Conservation (phyloP, 306 rosid species). For the Crataegus laevigata region DNA sequence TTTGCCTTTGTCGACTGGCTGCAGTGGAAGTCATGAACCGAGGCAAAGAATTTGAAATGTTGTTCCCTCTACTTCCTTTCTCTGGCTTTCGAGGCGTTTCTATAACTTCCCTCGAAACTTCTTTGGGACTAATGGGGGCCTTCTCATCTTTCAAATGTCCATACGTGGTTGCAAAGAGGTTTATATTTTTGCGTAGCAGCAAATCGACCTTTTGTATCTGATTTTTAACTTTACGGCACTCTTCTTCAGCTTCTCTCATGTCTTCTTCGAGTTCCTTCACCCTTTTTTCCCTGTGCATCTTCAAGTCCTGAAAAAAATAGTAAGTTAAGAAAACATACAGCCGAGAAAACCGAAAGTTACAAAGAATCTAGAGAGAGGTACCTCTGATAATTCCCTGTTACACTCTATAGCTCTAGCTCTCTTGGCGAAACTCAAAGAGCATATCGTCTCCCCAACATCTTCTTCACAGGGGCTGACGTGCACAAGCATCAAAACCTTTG, state of each 20-base stretch:
- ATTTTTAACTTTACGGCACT: slow-evolving; percentile 38
- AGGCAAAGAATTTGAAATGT: slow-evolving; percentile 47
- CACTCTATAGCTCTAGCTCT: slow-evolving; percentile 75
- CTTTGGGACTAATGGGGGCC: slow-evolving; percentile 27
- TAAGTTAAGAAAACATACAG: neutral
- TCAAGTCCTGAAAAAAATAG: slow-evolving; percentile 52
- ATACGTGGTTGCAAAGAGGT: slow-evolving; percentile 25
- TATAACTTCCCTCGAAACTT: slow-evolving; percentile 35
- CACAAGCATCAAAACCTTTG: slow-evolving; percentile 90
- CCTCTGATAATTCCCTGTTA: slow-evolving; percentile 55
- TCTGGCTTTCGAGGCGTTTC: slow-evolving; percentile 38
- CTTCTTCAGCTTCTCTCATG: slow-evolving; percentile 65
- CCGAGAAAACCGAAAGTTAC: neutral
- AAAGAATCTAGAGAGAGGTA: slow-evolving; percentile 27
- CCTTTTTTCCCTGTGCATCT: slow-evolving; percentile 60
- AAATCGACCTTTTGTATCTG: slow-evolving; percentile 48
- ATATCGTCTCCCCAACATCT: slow-evolving; percentile 77
- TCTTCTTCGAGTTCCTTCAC: slow-evolving; percentile 53
- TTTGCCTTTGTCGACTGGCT: slow-evolving; percentile 85
- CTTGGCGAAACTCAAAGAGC: slow-evolving; percentile 81
- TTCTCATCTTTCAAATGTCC: slow-evolving; percentile 32
- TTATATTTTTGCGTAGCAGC: slow-evolving; percentile 41
- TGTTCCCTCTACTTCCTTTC: slow-evolving; percentile 25
- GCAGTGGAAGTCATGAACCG: slow-evolving; percentile 92
- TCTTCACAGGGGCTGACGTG: slow-evolving; percentile 81